Conservation (phyloP, 306 rosid species). For the Cercis canadensis region DNA sequence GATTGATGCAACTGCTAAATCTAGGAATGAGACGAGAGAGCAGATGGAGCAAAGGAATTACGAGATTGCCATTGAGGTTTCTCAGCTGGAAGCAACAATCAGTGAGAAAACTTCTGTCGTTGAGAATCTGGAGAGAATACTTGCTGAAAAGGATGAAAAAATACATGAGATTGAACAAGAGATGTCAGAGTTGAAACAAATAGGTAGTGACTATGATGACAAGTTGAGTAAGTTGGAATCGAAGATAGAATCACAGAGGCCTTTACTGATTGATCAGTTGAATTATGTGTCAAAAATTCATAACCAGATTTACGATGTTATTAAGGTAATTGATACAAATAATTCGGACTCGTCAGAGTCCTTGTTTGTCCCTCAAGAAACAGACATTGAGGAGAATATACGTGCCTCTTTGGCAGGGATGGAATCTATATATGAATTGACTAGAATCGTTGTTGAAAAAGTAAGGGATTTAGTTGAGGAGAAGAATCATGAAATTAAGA, state of each 20-base stretch:
- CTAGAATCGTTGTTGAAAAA: slow-evolving; percentile 65
- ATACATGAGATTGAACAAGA: slow-evolving; percentile 59
- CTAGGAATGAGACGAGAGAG: slow-evolving; percentile 86
- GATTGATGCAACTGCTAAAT: slow-evolving; percentile 71
- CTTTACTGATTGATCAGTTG: slow-evolving; percentile 80
- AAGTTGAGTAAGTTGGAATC: slow-evolving; percentile 59
- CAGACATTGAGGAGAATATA: slow-evolving; percentile 80
- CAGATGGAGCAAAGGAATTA: slow-evolving; percentile 94
- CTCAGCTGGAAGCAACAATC: slow-evolving; percentile 93
- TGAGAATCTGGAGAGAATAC: slow-evolving; percentile 73
- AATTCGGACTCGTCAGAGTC: slow-evolving; percentile 76
- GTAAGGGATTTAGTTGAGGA: slow-evolving; percentile 67
- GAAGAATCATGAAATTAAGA: slow-evolving; percentile 63
- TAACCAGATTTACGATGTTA: slow-evolving; percentile 68
- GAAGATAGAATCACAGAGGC: slow-evolving; percentile 68
- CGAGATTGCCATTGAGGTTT: slow-evolving; percentile 96
- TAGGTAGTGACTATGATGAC: slow-evolving; percentile 67
- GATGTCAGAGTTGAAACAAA: slow-evolving; percentile 64
- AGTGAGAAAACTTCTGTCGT: slow-evolving; percentile 52
- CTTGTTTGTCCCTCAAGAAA: slow-evolving; percentile 89
- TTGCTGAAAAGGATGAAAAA: slow-evolving; percentile 64
- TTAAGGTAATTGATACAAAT: slow-evolving; percentile 60
- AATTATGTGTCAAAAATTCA: slow-evolving; percentile 78
- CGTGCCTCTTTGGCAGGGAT: slow-evolving; percentile 94
- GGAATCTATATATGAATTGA: slow-evolving; percentile 82